Evolutionary conservation across 2,329 filamentous ascomycete genomes (phyloP).

Genomic region (Whalleya microplaca): DNA sequence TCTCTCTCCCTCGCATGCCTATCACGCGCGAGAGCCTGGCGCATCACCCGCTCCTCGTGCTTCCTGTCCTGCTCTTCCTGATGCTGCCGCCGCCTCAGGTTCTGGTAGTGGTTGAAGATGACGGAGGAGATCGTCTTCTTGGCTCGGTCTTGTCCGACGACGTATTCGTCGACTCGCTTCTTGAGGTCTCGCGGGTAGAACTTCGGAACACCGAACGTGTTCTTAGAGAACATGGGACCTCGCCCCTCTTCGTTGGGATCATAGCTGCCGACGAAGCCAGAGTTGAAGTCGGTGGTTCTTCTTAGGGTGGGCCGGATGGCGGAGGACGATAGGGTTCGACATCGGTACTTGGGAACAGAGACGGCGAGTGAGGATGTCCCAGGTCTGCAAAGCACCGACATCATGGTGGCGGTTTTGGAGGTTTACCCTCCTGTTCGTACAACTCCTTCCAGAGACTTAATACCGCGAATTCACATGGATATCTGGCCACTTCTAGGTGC

Average conservation of each 20-base stretch:
- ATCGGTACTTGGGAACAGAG: constrained; percentile 14
- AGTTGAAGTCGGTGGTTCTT: constrained; percentile 55
- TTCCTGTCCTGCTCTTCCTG: constrained; percentile 70
- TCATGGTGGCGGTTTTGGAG: constrained; percentile 25
- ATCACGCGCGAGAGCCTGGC: constrained; percentile 73
- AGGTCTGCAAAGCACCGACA: constrained; percentile 26
- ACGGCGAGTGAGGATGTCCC: constrained; percentile 19
- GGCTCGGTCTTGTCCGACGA: constrained; percentile 92
- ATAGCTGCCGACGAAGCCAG: constrained; percentile 63
- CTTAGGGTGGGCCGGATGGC: constrained; percentile 38
- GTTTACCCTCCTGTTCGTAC: constrained; percentile 7
- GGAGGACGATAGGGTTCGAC: constrained; percentile 37
- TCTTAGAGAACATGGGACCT: constrained; percentile 63
- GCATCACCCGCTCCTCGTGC: constrained; percentile 65
- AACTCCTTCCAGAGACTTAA: constrained; percentile 12
- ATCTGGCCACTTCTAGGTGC: not conserved
- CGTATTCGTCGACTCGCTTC: constrained; percentile 90
- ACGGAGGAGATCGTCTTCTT: constrained; percentile 93
- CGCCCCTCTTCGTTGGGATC: constrained; percentile 59
- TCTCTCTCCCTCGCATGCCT: constrained; percentile 61
- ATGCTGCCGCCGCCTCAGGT: constrained; percentile 76
- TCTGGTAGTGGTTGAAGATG: constrained; percentile 96
- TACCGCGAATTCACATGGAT: constrained; percentile 12
- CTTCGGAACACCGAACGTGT: constrained; percentile 61
- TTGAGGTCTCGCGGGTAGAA: constrained; percentile 76